A percentile compares a stretch with the other conserved stretches of the same genome.
Evolutionary conservation across 257 asterid genomes (phyloP).

Genomic region (Plantago major): DNA sequence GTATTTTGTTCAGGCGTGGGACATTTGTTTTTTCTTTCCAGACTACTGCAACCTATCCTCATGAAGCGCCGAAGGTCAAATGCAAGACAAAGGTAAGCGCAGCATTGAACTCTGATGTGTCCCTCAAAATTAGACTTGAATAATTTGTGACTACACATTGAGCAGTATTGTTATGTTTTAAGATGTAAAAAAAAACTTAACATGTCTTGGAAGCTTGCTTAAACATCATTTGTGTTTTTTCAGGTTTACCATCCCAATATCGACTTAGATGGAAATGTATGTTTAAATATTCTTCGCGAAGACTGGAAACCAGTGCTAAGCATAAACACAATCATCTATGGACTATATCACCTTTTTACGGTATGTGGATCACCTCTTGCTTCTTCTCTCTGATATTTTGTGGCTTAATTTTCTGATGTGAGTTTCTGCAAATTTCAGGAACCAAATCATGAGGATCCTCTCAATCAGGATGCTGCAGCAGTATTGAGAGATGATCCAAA

Average conservation of each 20-base stretch:
- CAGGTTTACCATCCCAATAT: conserved; percentile 70
- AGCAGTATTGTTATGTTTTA: too few relatives aligned
- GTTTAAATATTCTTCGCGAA: conserved; percentile 66
- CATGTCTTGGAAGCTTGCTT: too few relatives aligned
- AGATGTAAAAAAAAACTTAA: too few relatives aligned
- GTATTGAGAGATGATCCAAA: conserved; percentile 51
- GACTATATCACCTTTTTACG: conserved; percentile 56
- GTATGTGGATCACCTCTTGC: conserved; percentile 19
- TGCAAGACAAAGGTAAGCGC: conserved; percentile 58
- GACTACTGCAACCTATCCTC: conserved; percentile 54
- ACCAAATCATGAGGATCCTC: conserved; percentile 72
- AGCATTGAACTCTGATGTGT: not conserved
- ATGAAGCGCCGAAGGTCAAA: conserved; percentile 67
- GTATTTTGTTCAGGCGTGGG: conserved; percentile 39
- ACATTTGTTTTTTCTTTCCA: conserved; percentile 52
- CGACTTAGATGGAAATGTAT: conserved; percentile 64
- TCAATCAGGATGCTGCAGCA: conserved; percentile 56
- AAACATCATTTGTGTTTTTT: not conserved
- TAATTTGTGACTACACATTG: too few relatives aligned
- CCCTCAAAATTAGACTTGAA: too few relatives aligned
- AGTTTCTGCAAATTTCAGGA: conserved; percentile 4
- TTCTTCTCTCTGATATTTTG: not conserved
- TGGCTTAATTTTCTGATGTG: not conserved
- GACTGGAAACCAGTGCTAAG: conserved; percentile 69
- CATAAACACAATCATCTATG: conserved; percentile 53